These are phyloP conservation scores for Colletotrichum noveboracense DNA, from an alignment of 2,329 filamentous ascomycete genomes.

Conservation along the genomic window DNA sequence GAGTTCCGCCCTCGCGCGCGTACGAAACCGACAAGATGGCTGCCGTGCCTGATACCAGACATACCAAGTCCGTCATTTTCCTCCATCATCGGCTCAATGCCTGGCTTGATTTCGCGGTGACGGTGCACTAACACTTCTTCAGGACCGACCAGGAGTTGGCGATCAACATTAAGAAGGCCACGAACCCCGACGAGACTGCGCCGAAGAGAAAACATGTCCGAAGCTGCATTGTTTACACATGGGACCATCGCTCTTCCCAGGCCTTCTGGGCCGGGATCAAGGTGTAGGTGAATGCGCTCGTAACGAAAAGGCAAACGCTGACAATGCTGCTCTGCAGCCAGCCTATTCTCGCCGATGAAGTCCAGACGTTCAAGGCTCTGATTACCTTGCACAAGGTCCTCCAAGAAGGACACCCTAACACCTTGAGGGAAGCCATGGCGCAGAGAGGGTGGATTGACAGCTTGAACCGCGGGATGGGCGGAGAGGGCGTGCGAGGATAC, in stretches of 20 bases:
- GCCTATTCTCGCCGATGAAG: constrained; percentile 96
- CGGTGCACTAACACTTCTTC: constrained; percentile 11
- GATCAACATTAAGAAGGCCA: constrained; percentile 75
- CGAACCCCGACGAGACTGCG: constrained; percentile 70
- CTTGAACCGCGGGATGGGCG: constrained; percentile 80
- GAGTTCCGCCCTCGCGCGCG: neutral
- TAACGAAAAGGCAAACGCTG: neutral
- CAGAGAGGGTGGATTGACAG: constrained; percentile 93
- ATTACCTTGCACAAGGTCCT: constrained; percentile 98
- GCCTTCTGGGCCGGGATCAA: constrained; percentile 99
- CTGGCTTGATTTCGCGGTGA: neutral
- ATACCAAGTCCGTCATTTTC: constrained; percentile 20
- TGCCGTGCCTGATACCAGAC: constrained; percentile 19
- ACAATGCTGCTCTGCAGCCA: constrained; percentile 61
- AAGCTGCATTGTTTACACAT: constrained; percentile 97
- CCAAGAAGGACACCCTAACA: constrained; percentile 92
- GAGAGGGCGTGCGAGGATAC: constrained; percentile 89
- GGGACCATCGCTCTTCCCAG: constrained; percentile 95
- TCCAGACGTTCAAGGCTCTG: constrained; percentile 98
- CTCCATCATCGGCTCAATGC: neutral
- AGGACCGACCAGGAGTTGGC: constrained; percentile 73
- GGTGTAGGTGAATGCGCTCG: constrained; percentile 69
- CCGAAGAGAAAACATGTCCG: constrained; percentile 92
- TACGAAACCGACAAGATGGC: constrained; percentile 17
- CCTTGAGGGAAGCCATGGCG: constrained; percentile 85